Conservation (phyloP, 805 yeast species). For the Groenewaldozyma tartarivorans region DNA sequence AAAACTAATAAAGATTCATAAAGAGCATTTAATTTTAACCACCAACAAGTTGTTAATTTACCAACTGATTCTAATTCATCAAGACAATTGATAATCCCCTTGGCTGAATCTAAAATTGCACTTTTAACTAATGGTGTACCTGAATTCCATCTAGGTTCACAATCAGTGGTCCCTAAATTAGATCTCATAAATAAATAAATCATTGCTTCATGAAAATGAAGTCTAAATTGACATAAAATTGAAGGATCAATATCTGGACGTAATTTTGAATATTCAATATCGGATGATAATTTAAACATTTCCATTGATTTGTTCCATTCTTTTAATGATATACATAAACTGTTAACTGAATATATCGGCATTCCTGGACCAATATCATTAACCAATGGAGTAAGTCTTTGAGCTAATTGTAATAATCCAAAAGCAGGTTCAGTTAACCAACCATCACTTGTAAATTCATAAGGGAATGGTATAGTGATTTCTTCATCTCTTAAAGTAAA, state of each 20-base stretch:
- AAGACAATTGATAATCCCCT: conserved; percentile 6
- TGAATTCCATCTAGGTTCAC: conserved; percentile 4
- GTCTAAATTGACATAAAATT: conserved; percentile 13
- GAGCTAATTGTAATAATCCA: conserved; percentile 17
- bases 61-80: conserved; percentile 10
- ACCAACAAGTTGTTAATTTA: conserved; percentile 32
- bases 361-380: conserved; percentile 12
- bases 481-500: conserved; percentile 31
- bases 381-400: conserved; percentile 9
- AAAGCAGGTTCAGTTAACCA: conserved; percentile 35
- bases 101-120: conserved; percentile 4
- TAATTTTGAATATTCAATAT: conserved; percentile 15
- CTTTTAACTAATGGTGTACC: conserved; percentile 1
- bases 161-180: neutral
- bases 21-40: conserved; percentile 35
- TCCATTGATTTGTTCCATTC: conserved; percentile 13
- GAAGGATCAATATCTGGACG: conserved; percentile 15
- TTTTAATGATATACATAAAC: conserved; percentile 8
- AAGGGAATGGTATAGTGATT: conserved; percentile 19
- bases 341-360: conserved; percentile 8
- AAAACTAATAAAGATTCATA: conserved; percentile 27
- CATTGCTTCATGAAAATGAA: conserved; percentile 14
- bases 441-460: conserved; percentile 30
- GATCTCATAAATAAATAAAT: conserved; percentile 8
- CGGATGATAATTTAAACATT: conserved; percentile 21